Conservation (phyloP, 2,329 filamentous ascomycete genomes). For the Ampelomyces quisqualis region DNA sequence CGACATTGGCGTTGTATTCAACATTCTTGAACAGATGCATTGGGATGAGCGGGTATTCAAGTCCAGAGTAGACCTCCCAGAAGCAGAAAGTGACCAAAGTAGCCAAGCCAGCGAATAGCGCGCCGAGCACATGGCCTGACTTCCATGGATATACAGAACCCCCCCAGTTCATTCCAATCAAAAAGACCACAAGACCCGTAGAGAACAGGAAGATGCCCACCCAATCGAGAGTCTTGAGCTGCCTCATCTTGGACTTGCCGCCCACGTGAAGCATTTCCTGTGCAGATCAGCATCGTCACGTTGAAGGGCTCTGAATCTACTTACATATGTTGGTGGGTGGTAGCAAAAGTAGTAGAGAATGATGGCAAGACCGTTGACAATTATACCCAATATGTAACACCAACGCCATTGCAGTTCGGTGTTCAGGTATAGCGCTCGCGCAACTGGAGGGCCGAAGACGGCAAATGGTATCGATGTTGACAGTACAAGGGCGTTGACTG, state of each 20-base stretch:
- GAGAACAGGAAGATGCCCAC: conserved; percentile 51
- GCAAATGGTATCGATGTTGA: conserved; percentile 34
- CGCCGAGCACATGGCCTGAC: conserved; percentile 38
- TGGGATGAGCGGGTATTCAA: conserved; percentile 42
- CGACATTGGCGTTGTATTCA: conserved; percentile 35
- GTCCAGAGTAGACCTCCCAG: conserved; percentile 31
- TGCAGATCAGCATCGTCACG: not conserved
- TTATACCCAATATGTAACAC: conserved; percentile 34
- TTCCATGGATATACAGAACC: conserved; percentile 42
- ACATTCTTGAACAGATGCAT: conserved; percentile 42
- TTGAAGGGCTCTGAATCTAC: conserved; percentile 1
- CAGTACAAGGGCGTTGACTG: conserved; percentile 41
- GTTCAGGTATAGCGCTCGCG: conserved; percentile 33
- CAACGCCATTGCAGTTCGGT: conserved; percentile 37
- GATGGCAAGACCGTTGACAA: conserved; percentile 33
- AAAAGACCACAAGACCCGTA: conserved; percentile 48
- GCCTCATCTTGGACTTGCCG: conserved; percentile 39
- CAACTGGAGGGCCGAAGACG: conserved; percentile 35
- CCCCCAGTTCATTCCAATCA: conserved; percentile 51
- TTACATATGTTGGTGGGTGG: conserved; percentile 37
- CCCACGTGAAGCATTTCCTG: conserved; percentile 40
- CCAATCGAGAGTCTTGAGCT: conserved; percentile 48
- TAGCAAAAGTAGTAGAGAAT: conserved; percentile 42
- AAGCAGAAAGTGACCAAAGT: conserved; percentile 36
- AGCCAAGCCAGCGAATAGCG: conserved; percentile 36